Percentiles rank a stretch among this genome's conserved stretches.
phyloP scores from a whole-genome alignment of 1,139 yeast species.

The Lodderomyces pseudojiufengensis region DNA sequence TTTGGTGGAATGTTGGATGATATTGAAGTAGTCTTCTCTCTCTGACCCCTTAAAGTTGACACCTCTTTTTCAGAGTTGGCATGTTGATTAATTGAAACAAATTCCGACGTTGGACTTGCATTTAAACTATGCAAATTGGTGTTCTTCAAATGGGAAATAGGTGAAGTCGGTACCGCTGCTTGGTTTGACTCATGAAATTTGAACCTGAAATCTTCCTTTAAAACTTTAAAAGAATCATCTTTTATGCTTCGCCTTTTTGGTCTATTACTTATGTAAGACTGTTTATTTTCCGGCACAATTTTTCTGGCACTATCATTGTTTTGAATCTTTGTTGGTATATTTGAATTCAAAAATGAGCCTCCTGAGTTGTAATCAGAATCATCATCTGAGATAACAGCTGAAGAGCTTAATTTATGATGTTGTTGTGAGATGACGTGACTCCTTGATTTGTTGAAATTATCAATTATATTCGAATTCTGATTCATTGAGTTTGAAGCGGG shows the following conservation, averaged over 20 bases:
- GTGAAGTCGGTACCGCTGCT: constrained; percentile 9
- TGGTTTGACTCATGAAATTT: constrained; percentile 21
- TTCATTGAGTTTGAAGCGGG: constrained; percentile 1
- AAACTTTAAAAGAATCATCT: constrained; percentile 10
- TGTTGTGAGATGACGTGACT: too few relatives aligned
- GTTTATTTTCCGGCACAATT: constrained; percentile 10
- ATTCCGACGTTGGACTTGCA: constrained; percentile 10
- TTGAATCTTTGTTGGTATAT: neutral
- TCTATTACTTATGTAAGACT: constrained; percentile 18
- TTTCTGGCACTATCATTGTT: constrained; percentile 1
- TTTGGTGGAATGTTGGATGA: neutral
- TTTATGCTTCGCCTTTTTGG: constrained; percentile 12
- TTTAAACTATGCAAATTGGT: constrained; percentile 19
- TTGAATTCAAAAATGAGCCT: neutral
- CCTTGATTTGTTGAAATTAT: constrained; percentile 1
- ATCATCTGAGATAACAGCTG: constrained; percentile 32
- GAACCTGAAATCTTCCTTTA: constrained; percentile 31
- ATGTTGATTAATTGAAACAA: neutral
- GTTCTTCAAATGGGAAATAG: constrained; percentile 2
- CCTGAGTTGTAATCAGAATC: constrained; percentile 29
- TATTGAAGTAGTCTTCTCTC: neutral
- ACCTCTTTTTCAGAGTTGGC: neutral
- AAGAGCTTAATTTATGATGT: constrained; percentile 5
- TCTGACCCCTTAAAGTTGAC: neutral
- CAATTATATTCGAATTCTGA: neutral